phyloP scores from a whole-genome alignment of 805 yeast species.

The Cyberlindnera euphorbiiphila region DNA sequence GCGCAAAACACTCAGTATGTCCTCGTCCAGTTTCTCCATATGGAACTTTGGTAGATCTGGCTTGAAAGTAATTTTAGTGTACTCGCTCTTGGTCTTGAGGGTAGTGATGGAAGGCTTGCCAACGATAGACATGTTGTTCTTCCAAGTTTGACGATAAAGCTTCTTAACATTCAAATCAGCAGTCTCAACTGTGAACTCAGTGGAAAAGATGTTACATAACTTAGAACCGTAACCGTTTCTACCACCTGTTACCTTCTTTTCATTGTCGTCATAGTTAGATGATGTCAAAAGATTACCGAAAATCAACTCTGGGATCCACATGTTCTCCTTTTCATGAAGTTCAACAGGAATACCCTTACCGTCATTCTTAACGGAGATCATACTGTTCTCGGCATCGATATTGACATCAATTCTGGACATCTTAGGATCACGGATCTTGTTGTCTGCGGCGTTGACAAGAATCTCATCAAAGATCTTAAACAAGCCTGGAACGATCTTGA shows the following conservation, averaged over 20 bases:
- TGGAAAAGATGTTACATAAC: slow-evolving; percentile 91
- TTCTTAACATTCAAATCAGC: slow-evolving; percentile 66
- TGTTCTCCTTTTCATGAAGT: slow-evolving; percentile 85
- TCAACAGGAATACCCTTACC: slow-evolving; percentile 96
- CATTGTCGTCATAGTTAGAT: slow-evolving; percentile 91
- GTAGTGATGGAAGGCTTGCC: slow-evolving; percentile 66
- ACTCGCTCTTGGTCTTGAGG: slow-evolving; percentile 55
- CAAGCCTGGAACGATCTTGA: slow-evolving; percentile 89
- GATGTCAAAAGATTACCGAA: slow-evolving; percentile 94
- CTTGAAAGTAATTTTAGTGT: slow-evolving; percentile 79
- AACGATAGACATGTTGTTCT: slow-evolving; percentile 75
- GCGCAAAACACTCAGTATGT: slow-evolving; percentile 75
- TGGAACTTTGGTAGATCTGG: slow-evolving; percentile 85
- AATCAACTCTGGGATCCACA: slow-evolving; percentile 93
- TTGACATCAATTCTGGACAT: slow-evolving; percentile 86
- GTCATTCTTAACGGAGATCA: slow-evolving; percentile 81
- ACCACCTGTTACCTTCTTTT: slow-evolving; percentile 96
- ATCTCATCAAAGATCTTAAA: slow-evolving; percentile 97
- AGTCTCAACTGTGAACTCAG: slow-evolving; percentile 82
- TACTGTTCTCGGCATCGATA: slow-evolving; percentile 70
- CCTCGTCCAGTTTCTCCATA: slow-evolving; percentile 82
- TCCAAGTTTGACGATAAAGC: slow-evolving; percentile 81
- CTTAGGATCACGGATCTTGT: slow-evolving; percentile 87
- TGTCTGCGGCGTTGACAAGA: slow-evolving; percentile 96
- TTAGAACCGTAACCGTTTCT: slow-evolving; percentile 98